A percentile compares a stretch with the other conserved stretches of the same genome.
Conservation (phyloP, 139 green algal genomes). For the Diplosphaera chodatii region DNA sequence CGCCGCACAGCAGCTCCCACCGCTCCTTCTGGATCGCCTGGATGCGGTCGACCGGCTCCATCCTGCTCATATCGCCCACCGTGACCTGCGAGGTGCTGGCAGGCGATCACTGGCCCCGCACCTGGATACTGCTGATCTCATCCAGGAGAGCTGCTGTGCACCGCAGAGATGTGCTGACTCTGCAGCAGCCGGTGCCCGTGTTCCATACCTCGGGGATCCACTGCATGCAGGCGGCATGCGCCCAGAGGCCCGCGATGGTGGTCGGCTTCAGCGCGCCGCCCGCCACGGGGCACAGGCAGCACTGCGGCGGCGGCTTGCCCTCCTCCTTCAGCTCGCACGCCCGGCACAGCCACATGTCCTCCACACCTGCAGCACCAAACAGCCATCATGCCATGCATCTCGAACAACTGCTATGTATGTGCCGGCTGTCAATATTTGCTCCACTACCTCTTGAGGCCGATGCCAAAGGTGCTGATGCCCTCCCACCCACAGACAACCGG, state of each 20-base stretch:
- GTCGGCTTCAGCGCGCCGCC: slow-evolving; percentile 86
- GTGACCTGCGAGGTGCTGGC: slow-evolving; percentile 12
- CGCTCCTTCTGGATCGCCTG: slow-evolving; percentile 73
- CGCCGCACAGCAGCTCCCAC: slow-evolving; percentile 81
- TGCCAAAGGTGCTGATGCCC: too few relatives aligned
- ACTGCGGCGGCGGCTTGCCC: slow-evolving; percentile 57
- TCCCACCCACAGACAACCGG: too few relatives aligned
- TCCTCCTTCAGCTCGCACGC: slow-evolving; percentile 65
- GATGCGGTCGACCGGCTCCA: slow-evolving; percentile 81
- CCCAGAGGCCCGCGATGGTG: slow-evolving; percentile 66
- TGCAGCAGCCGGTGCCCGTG: too few relatives aligned
- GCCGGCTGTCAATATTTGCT: too few relatives aligned
- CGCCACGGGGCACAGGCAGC: slow-evolving; percentile 82
- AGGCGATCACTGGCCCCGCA: too few relatives aligned
- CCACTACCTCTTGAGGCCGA: too few relatives aligned
- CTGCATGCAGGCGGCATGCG: slow-evolving; percentile 80
- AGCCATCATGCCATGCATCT: too few relatives aligned
- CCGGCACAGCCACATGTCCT: slow-evolving; percentile 83
- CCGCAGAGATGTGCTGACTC: too few relatives aligned
- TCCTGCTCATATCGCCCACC: slow-evolving; percentile 28
- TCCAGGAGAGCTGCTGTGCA: too few relatives aligned
- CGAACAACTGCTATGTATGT: too few relatives aligned
- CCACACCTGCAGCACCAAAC: too few relatives aligned
- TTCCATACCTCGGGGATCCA: slow-evolving; percentile 72
- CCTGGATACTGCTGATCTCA: too few relatives aligned